Base-by-base conservation (phyloP, 2,329 filamentous ascomycete species). In the Penicillium aurantiogriseum region DNA sequence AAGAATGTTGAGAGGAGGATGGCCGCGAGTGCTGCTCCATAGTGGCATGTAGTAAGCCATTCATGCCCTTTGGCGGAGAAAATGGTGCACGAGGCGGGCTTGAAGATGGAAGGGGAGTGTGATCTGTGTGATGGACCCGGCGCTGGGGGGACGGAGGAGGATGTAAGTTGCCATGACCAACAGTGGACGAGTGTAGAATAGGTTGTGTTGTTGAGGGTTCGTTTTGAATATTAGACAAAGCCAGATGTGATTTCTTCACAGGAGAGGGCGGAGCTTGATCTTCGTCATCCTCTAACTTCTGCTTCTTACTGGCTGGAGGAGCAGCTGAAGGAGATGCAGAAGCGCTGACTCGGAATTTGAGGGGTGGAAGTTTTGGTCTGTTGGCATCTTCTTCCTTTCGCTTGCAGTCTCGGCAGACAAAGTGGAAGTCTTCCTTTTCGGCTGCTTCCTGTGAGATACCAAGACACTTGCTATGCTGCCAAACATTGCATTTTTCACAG, bases 401-500 rank as follows among this genome's bases (percentile, higher is more conserved):
- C 65, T 85, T 86, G 78, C 94, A 99, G 47, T 88, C 86, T 35
- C 79, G 79, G 77, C 93, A 97, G 63, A 96, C 75, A 69, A 96
- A 96, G 60, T 90, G 87, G 68, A 97, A 97, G 63, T 95, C 90
- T 1, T 91, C 86, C 46, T 87, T 82, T 63, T 96, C 93, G 0
- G 92, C 92, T 61, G 92, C 89, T 58, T 83, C 79, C 67, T 95
- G 85, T 45, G 84, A 83, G 62, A 97, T 89, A 40, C 88, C 88
- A 58, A 96, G 84, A 70, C 94, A 99, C 67, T 89, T 91, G 80
- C 92, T 96, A 71, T 99, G 94, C 72, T 97, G 93, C 94, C 94
- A 99, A 47, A 96, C 88, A 70, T 88, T 95, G 79, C 94, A 99
- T 64, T 83, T 87, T 71, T 99, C 94, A 76, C 94, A 99, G 29